Base-by-base conservation (phyloP, 441 rosid genomes). In the Erysimum cheiri region DNA sequence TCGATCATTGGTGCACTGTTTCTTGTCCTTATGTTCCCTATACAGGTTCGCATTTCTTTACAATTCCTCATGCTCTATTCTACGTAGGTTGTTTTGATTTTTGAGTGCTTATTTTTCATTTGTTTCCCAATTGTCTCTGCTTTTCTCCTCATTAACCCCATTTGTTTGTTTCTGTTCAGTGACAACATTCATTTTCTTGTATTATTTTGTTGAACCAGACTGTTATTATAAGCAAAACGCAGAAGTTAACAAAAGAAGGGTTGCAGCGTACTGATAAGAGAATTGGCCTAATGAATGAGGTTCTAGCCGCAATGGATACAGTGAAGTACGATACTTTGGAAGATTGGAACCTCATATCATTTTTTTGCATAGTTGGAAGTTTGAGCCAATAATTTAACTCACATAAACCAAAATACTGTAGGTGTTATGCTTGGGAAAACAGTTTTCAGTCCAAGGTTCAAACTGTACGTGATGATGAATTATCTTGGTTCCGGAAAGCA, bases 381-480 rank as follows among this genome's bases (percentile, higher is more conserved):
- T 70, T 72, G 36, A 41, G 71, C 66, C 55, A 49, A 24, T 69
- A 31, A 61, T 17, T 78, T 65, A 66, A 60, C 60, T 59, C 35
- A 39, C 67, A 22, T 52, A 65, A 19, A 65, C 40, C 63, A 61
- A 77, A 81, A 76, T 54, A 57, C 12, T 71, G 67, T 80, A 96
- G 99, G 83, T 96, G 98, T 77, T 96, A 96, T 82, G 98, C 97
- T 58, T 96, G 99, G 99, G 99, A 96, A 80, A 84, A 83, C 53
- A 96, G 99, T 77, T 96, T 96, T 84, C 96, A 91, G 71, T 80
- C 84, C 46, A 93, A 91, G 85, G 97, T 96, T 78, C 96, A 90
- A 81, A 81, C 67, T 71, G 85, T 84, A 66, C 87, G 98, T 47
- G 78, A 72, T 81, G 97, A 91, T 55, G 99, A 96, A 75, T 80